Base-by-base conservation (phyloP, 805 yeast genomes). In the Saturnispora mendoncae region DNA sequence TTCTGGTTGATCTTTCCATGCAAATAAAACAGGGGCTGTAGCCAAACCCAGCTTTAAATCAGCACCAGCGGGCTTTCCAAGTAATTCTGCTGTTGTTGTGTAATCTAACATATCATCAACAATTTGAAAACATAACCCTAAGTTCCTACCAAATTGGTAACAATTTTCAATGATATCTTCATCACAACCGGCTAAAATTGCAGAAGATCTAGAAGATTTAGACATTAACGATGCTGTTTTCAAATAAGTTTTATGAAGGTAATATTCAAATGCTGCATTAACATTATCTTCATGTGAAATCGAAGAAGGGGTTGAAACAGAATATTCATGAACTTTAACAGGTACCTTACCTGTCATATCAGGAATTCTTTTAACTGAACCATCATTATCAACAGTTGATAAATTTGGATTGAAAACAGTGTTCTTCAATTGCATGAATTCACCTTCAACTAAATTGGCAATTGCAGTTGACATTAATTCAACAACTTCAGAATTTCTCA, bases 401-500 rank as follows among this genome's bases (percentile, higher is more conserved):
- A 66, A 56, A 38, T 69, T 56, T 26, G 74, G 76, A 45, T 68
- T 73, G 32, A 82, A 65, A 6, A 88, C 92, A 0, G 96, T 86
- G 63, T 92, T 92, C 53, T 90, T 88, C 67, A 92, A 74, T 65
- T 92, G 98, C 97, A 92, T 92, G 60, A 92, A 90, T 65, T 92
- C 98, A 38, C 98, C 98, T 65, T 92, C 98, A 1, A 92, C 97
- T 46, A 92, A 70, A 58, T 92, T 92, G 10, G 97, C 98, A 57
- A 92, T 92, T 25, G 96, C 83, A 12, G 96, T 90, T 3, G 97
- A 87, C 67, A 92, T 76, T 46, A 92, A 70, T 65, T 92, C 98
- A 44, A 87, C 88, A 35, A 92, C 98, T 66, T 92, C 97, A n/a
- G 96, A 90, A 60, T 92, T 90, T 56, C 97, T 71, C 38, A 92